Base-by-base conservation (phyloP, 2,329 filamentous ascomycete species). In the Epichloe amarillans region DNA sequence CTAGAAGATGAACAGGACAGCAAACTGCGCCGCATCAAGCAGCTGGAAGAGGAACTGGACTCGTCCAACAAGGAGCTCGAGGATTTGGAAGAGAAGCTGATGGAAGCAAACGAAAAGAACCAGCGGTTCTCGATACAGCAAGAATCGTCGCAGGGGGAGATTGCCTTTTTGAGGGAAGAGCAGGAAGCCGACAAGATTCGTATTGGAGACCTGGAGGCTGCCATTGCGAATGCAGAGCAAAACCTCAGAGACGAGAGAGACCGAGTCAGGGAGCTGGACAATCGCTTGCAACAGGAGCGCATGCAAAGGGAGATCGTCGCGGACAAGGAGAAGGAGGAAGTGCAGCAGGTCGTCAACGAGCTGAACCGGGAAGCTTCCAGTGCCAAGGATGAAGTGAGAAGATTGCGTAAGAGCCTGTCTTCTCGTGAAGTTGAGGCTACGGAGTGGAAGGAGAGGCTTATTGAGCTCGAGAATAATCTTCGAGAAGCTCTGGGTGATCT, bases 131-230 rank as follows among this genome's bases (percentile, higher is more conserved):
- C 86, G 4, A 88, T 98, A 35, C 90, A 97, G 62, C 84, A 91
- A 56, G 93, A 98, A 67, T 95, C 88, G 5, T 84, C 86, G 51
- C 91, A 96, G 60, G 84, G 84, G 53, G 93, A 98, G 66, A 94
- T 97, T 67, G 83, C 87, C 1, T 98, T 98, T 75, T 68, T 98
- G 47, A 83, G 93, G 2, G 93, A 98, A 64, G 93, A 98, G 70
- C 93, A 98, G 66, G 93, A 98, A 67, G 81, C 80, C 17, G 93
- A 98, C 72, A 98, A 98, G 75, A 95, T 98, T 64, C 90, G 89
- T 68, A 97, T 98, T 60, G 88, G 91, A 38, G 89, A 97, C 61
- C 74, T 97, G 7, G 90, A 97, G 62, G 86, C 88, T 8, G 82
- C 84, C 14, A 71, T 96, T 38, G 86, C 87, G 59, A 84, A 81